Percentiles rank a stretch among this genome's conserved stretches.
phyloP scores from a whole-genome alignment of 345 rosid genomes.

The Psidium friedrichsthalianum region DNA sequence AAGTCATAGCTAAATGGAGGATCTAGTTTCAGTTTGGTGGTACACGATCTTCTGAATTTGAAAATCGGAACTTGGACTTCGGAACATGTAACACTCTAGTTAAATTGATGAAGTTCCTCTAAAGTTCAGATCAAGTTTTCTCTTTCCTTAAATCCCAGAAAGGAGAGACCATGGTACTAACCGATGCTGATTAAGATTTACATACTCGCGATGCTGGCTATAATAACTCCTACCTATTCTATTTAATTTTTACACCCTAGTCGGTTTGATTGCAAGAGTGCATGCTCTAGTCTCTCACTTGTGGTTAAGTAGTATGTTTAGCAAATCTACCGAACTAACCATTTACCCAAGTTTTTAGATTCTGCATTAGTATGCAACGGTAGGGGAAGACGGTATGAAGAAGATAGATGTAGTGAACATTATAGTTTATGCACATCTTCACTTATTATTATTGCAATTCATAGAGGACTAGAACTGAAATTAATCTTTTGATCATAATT shows the following conservation, averaged over 20 bases:
- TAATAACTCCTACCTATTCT: too few relatives aligned
- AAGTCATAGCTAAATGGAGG: not conserved
- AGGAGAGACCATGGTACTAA: too few relatives aligned
- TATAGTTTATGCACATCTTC: not conserved
- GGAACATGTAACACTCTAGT: not conserved
- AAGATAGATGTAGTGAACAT: too few relatives aligned
- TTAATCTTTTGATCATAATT: not conserved
- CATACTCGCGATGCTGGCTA: too few relatives aligned
- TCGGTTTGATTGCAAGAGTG: too few relatives aligned
- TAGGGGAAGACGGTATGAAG: not conserved
- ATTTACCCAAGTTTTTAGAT: not conserved
- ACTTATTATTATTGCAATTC: not conserved
- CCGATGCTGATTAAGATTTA: too few relatives aligned
- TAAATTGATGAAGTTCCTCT: too few relatives aligned
- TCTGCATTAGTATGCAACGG: not conserved
- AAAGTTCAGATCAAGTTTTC: too few relatives aligned
- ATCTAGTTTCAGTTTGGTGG: not conserved
- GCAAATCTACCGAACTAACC: not conserved
- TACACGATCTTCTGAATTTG: not conserved
- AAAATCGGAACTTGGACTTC: not conserved
- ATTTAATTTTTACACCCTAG: too few relatives aligned
- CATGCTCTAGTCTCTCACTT: too few relatives aligned
- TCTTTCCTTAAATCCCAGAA: too few relatives aligned
- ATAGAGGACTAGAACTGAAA: not conserved
- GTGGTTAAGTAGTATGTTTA: not conserved